These are phyloP conservation scores for Magnolia sinica DNA, from an alignment of 164 flowering plant genomes.

Conservation along the genomic window DNA sequence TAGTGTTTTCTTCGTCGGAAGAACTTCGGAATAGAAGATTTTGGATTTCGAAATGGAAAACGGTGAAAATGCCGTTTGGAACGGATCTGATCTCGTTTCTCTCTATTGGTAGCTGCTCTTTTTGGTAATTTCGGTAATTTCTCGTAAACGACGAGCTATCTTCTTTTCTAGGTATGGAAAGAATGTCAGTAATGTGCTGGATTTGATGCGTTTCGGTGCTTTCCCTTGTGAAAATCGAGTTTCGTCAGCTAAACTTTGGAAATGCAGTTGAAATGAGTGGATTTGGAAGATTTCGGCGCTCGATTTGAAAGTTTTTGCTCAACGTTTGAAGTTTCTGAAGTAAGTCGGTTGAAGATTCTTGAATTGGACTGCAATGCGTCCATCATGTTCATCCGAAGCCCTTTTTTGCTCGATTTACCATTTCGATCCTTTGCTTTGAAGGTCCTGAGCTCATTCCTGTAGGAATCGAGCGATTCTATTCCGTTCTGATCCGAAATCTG, in stretches of 20 bases:
- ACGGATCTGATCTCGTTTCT: not conserved
- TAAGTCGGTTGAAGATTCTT: not conserved
- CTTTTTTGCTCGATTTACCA: not conserved
- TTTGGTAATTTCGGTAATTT: not conserved
- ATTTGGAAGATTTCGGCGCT: not conserved
- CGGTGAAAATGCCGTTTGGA: not conserved
- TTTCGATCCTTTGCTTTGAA: not conserved
- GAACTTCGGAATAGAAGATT: too few species aligned
- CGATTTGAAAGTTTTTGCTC: not conserved
- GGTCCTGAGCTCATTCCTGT: not conserved
- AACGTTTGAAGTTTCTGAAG: not conserved
- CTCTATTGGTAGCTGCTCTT: not conserved
- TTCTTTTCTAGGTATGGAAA: not conserved
- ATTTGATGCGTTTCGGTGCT: not conserved
- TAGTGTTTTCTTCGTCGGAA: too few species aligned
- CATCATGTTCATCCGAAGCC: not conserved
- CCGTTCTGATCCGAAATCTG: not conserved
- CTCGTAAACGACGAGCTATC: not conserved
- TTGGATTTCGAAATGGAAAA: too few species aligned
- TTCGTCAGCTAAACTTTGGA: not conserved
- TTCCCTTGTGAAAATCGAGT: not conserved
- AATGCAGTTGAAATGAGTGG: not conserved
- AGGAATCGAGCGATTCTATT: not conserved
- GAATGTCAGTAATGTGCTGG: not conserved
- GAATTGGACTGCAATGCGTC: not conserved